phyloP scores from a whole-genome alignment of 345 rosid species.

The Acer campestre region DNA sequence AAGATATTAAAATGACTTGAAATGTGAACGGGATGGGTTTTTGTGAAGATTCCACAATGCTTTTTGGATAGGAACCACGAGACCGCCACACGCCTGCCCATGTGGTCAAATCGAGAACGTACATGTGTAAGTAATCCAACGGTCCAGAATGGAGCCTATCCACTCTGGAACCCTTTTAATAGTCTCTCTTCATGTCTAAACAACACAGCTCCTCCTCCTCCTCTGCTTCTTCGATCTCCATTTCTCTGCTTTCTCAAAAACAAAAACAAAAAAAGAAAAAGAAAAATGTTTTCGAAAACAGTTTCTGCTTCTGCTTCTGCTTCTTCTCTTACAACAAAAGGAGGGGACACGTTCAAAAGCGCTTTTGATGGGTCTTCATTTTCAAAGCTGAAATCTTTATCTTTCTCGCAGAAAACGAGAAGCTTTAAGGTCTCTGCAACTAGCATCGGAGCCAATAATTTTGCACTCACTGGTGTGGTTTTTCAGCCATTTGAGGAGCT shows the following conservation, averaged over 20 bases:
- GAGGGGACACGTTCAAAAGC: constrained; percentile 23
- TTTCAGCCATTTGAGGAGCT: constrained; percentile 83
- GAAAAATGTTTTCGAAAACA: constrained; percentile 28
- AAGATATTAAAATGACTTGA: too few relatives aligned
- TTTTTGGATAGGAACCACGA: constrained; percentile 45
- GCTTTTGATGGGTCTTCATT: constrained; percentile 18
- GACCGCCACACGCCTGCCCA: constrained; percentile 65
- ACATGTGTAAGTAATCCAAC: constrained; percentile 42
- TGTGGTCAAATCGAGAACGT: constrained; percentile 26
- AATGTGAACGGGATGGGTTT: constrained; percentile 8
- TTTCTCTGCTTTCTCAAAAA: neutral
- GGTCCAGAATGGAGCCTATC: constrained; percentile 29
- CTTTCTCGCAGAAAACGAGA: constrained; percentile 18
- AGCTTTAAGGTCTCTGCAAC: constrained; percentile 33
- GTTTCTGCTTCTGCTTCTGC: constrained; percentile 23
- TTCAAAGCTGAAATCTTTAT: constrained; percentile 10
- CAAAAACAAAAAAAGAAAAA: neutral
- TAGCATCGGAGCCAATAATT: constrained; percentile 20
- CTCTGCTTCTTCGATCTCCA: neutral
- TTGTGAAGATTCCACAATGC: constrained; percentile 20
- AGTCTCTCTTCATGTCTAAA: constrained; percentile 17
- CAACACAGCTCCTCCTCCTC: neutral
- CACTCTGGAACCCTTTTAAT: constrained; percentile 29
- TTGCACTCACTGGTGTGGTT: constrained; percentile 57
- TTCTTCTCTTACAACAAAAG: constrained; percentile 10